Evolutionary conservation across 768 basidiomycete species (phyloP).

Genomic region (Mycena filopes): DNA sequence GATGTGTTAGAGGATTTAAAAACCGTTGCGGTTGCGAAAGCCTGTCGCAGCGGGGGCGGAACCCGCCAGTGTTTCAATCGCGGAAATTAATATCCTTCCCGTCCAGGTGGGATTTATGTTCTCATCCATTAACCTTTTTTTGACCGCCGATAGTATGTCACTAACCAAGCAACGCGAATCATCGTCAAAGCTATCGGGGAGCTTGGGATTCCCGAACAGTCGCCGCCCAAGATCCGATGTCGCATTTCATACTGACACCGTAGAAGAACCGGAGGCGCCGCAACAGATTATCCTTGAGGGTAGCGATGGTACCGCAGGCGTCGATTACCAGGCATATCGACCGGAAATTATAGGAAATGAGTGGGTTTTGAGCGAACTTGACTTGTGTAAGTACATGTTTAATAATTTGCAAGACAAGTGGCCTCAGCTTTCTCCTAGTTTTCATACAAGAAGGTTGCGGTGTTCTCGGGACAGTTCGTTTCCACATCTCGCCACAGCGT

Average conservation of each 20-base stretch:
- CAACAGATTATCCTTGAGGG: conserved; percentile 14
- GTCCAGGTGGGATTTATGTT: conserved; percentile 48
- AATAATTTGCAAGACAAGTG: background rate
- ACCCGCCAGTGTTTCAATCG: conserved; percentile 54
- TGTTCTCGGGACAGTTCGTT: conserved; percentile 59
- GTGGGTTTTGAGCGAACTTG: conserved; percentile 59
- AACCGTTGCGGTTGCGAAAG: conserved; percentile 53
- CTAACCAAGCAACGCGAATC: conserved; percentile 61
- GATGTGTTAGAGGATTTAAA: conserved; percentile 47
- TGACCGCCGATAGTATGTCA: conserved; percentile 52
- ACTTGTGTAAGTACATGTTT: conserved; percentile 48
- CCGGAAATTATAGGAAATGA: conserved; percentile 49
- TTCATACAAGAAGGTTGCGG: conserved; percentile 74
- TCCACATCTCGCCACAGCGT: background rate
- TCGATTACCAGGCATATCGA: conserved; percentile 47
- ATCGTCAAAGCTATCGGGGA: conserved; percentile 74
- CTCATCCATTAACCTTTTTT: background rate
- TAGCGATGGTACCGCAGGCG: conserved; percentile 26
- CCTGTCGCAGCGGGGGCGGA: conserved; percentile 59
- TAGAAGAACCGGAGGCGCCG: conserved; percentile 28
- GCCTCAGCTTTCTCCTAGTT: conserved; percentile 40
- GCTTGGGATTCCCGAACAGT: conserved; percentile 37
- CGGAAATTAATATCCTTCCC: conserved; percentile 67
- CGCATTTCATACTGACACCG: conserved; percentile 30
- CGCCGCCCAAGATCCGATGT: conserved; percentile 19